Base-by-base conservation (phyloP, 495 filamentous ascomycete species). In the Tuber aestivum region DNA sequence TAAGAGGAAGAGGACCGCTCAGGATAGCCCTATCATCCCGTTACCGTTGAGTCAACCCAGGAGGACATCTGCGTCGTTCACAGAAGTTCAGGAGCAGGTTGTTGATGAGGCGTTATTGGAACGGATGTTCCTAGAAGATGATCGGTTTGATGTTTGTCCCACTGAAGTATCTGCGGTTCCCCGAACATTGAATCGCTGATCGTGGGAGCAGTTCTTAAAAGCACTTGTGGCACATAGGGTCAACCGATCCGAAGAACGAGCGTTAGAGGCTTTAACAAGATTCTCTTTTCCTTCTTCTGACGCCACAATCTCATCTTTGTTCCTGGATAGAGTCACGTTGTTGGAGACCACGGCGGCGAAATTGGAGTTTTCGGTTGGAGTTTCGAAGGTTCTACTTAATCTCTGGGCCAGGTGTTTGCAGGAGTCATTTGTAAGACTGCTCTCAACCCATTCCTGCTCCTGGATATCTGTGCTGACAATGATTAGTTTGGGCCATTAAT, bases 391-490 rank as follows among this genome's bases (percentile, higher is more conserved):
- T 20, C 83, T 92, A 38, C 84, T 89, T 44, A 84, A 83, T 27
- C 76, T 92, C n/a, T 93, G 91, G 91, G 84, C 86, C 21, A 87
- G 85, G 41, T 90, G 89, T 76, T 82, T 93, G 70, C 83, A 85
- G 38, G 91, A 92, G 77, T 86, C 86, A 73, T 89, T 87, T 79
- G 85, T 86, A 81, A 77, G 84, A 74, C 69, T 70, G n/a, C n/a
- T 56, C 76, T 56, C 12, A 72, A 70, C 35, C 23, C 32, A 42
- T 70, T 42, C 50, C 32, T 35, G n/a, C 41, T 71, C 40, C 61
- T 70, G 38, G 37, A 45, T 32, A 38, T 40, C 45, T 68, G 70
- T 41, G 42, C 74, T 84, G 41, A 82, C 71, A 77, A 80, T 72
- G 61, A 75, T 40, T 78, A 85, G 84, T 90, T 86, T 77, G 82